phyloP scores from a whole-genome alignment of 2,329 filamentous ascomycete species.

The Orbilia quercus region DNA sequence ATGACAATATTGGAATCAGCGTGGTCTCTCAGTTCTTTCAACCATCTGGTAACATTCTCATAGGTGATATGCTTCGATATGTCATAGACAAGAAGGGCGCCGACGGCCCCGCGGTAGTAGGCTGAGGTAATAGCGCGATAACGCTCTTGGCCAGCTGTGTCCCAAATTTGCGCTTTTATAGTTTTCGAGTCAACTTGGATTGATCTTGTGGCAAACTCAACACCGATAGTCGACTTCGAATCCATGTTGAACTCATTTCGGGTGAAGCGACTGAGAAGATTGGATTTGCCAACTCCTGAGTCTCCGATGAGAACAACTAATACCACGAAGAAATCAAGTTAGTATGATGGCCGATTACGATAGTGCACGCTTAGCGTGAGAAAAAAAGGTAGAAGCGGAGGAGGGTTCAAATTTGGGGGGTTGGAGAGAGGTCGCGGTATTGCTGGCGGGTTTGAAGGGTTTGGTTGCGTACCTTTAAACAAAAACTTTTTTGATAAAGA shows the following conservation, averaged over 20 bases:
- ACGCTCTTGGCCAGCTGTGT: slow-evolving; percentile 97
- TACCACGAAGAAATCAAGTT: slow-evolving; percentile 1
- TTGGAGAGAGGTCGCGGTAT: slow-evolving; percentile 59
- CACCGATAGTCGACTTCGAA: slow-evolving; percentile 99
- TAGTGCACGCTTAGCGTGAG: too few relatives aligned
- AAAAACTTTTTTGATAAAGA: slow-evolving; percentile 76
- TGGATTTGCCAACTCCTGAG: slow-evolving; percentile 99
- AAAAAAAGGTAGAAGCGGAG: neutral
- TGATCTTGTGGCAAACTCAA: slow-evolving; percentile 97
- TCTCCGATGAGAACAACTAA: slow-evolving; percentile 89
- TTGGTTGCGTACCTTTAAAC: slow-evolving; percentile 82
- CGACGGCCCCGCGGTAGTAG: slow-evolving; percentile 97
- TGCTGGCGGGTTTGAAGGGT: slow-evolving; percentile 12
- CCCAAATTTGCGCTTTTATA: slow-evolving; percentile 99
- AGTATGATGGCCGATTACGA: slow-evolving; percentile 29
- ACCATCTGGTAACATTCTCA: slow-evolving; percentile 97
- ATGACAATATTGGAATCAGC: slow-evolving; percentile 99
- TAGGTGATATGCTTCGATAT: slow-evolving; percentile 99
- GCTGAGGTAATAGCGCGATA: slow-evolving; percentile 99
- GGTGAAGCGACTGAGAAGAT: slow-evolving; percentile 98
- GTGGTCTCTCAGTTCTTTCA: slow-evolving; percentile 98
- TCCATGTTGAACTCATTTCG: slow-evolving; percentile 99
- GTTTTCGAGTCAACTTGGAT: slow-evolving; percentile 99
- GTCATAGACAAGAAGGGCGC: slow-evolving; percentile 97
- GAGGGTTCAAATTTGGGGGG: slow-evolving; percentile 30